Base-by-base conservation (phyloP, 2,329 filamentous ascomycete genomes). In the Cytospora paraplurivora region DNA sequence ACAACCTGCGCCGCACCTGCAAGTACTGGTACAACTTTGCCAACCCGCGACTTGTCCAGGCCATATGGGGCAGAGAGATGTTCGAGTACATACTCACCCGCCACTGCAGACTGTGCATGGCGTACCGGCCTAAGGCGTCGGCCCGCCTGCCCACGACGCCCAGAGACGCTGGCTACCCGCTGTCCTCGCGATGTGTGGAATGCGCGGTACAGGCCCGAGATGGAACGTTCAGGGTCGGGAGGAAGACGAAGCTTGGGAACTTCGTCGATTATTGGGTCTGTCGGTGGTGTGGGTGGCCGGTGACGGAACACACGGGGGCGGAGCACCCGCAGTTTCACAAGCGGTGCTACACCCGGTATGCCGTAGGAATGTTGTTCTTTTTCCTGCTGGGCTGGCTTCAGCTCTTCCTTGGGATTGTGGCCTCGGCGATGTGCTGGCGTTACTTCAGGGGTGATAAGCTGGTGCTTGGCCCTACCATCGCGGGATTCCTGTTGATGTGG, bases 201-300 rank as follows among this genome's bases (percentile, higher is more conserved):
- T 82, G 79, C 64, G 73, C 76, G 10, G 69, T 76, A 15, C 69
- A 69, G 17, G 65, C 68, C 5, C 68, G 72, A 13, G 77, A 79
- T 7, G 73, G 76, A 8, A 69, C 71, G 19, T 72, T 80, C 13
- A 68, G 69, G 27, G 72, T 79, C 4, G 78, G 78, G 6, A 68
- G 69, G n/a, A 72, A 69, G 67, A 72, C 79, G n/a, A 68, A 68
- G 0, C 71, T 81, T 50, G 78, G 72, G 7, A 76, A 76, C 51
- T 68, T 69, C 19, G 66, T 69, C 11, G 68, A 66, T 5, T 72
- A 75, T 34, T 79, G 74, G 71, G 71, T 78, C 12, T 82, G 79
- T 52, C 74, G 79, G 7, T 81, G 78, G 73, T 81, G 79, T 68
- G 78, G 79, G 0, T 74, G 71, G 63, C 79, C 78, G 8, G 71